Percentiles rank a stretch among this genome's conserved stretches.
These are phyloP conservation scores for Trichomonas gallinae DNA, from an alignment of 208 protist species.

Conservation along the genomic window DNA sequence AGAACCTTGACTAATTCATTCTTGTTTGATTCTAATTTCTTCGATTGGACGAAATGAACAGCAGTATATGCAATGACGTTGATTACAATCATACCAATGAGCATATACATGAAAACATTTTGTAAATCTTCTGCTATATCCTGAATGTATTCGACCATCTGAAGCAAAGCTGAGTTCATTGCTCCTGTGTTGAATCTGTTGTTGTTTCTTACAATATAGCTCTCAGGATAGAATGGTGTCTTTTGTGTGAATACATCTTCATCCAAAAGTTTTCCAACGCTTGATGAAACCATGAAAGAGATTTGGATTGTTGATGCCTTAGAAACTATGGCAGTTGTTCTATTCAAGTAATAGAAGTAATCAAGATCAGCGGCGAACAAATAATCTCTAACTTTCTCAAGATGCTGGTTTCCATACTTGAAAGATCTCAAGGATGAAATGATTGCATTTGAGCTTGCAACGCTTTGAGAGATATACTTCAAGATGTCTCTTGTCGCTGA, in stretches of 20 bases:
- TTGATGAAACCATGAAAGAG: neutral
- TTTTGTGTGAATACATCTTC: neutral
- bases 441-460: neutral
- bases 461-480: neutral
- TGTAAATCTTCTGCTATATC: neutral
- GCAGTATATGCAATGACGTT: neutral
- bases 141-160: neutral
- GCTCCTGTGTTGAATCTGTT: neutral
- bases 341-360: no score
- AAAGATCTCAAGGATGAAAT: neutral
- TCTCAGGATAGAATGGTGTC: neutral
- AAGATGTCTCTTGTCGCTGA: neutral
- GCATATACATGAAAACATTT: neutral
- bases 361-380: neutral
- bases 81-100: neutral
- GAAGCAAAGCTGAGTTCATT: neutral
- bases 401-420: neutral
- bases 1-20: neutral
- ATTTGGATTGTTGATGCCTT: neutral
- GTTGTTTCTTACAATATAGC: neutral
- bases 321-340: no score
- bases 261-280: neutral
- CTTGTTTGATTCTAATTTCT: neutral
- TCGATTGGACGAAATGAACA: neutral
- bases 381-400: neutral